Base-by-base conservation (phyloP, 495 filamentous ascomycete species). In the Podospora fimiseda region DNA sequence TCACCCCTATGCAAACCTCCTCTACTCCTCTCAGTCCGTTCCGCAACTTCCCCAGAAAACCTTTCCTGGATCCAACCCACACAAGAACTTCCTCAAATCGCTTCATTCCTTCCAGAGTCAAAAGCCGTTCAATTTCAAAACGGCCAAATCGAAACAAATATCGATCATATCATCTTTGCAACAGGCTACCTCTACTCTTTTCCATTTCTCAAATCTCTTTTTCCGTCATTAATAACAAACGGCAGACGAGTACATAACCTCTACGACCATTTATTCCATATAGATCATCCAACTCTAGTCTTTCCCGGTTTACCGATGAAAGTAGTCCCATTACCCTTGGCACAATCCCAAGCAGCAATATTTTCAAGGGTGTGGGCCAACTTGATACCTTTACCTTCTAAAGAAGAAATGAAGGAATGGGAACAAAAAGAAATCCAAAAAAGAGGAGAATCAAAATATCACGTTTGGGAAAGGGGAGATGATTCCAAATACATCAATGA, bases 401-500 rank as follows among this genome's bases (percentile, higher is more conserved):
- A 55, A 11, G 61, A 65, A 7, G 80, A 82, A 22, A 93, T 96
- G 86, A 59, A 67, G 53, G 59, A 53, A 5, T 93, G 87, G 87
- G 67, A 66, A 43, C 57, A 63, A 3, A 67, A 66, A 14, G 60
- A 66, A 38, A 48, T 55, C n/a, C n/a, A n/a, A 2, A 49, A 53
- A 19, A 60, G 51, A 18, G 53, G 58, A 37, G 75, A 70, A 0
- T 63, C 64, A 69, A 43, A 69, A 55, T 60, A 82, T 5, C 73
- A 95, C 20, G 74, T 75, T 2, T 93, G 82, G 60, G 86, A 88
- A 0, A 74, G 78, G 47, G 68, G 69, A 7, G 70, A 56, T 44
- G 92, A 96, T 66, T 85, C 79, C 0, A 75, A 85, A 9, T 94
- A 94, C 52, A 80, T 95, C 61, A 90, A 95, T 59, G 66, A 74